A percentile compares a stretch with the other conserved stretches of the same genome.
Conservation (phyloP, 2,329 filamentous ascomycete species). For the Erysiphe pisi region DNA sequence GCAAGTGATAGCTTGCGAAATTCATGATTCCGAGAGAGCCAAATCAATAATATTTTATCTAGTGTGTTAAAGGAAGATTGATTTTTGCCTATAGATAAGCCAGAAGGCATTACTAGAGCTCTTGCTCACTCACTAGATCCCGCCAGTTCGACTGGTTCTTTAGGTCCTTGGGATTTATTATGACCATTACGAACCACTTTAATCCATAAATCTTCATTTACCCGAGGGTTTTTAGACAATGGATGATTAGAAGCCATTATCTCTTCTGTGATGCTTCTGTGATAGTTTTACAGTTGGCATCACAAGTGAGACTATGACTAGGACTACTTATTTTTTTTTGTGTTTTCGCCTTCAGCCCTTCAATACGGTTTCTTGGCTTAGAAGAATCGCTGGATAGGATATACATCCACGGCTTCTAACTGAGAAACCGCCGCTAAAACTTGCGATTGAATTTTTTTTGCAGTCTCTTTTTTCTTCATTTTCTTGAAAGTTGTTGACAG, state of each 20-base stretch:
- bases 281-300: background rate
- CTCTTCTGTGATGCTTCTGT: no score
- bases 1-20: background rate
- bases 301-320: background rate
- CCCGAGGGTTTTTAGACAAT: background rate
- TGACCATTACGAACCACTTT: background rate
- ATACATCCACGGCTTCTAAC: background rate
- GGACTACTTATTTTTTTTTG: background rate
- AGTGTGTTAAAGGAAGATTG: background rate
- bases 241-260: background rate
- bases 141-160: background rate
- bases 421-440: background rate
- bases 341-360: background rate
- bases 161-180: background rate
- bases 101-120: background rate
- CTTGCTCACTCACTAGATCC: background rate
- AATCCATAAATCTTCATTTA: background rate
- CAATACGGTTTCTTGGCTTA: background rate
- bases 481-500: no score
- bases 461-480: slow-evolving; percentile 14
- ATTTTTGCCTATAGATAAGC: background rate
- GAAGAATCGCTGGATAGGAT: background rate
- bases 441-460: background rate
- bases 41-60: background rate
- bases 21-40: background rate